A percentile compares a stretch with the other conserved stretches of the same genome.
Conservation (phyloP, 106 monocot genomes). For the Chionographis japonica region DNA sequence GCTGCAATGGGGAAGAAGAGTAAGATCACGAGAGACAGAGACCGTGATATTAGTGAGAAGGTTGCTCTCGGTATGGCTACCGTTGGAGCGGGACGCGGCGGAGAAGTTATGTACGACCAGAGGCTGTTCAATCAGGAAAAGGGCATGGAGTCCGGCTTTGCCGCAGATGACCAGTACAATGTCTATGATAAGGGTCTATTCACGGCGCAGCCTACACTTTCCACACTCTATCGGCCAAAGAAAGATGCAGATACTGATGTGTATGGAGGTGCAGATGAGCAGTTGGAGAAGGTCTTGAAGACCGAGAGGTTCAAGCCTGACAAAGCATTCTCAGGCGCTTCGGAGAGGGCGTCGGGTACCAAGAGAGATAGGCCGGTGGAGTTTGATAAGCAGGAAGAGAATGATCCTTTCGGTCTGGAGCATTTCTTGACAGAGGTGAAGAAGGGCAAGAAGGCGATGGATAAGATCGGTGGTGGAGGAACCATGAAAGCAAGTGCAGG, state of each 20-base stretch:
- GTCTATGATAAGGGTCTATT: conserved; percentile 91
- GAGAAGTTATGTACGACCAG: conserved; percentile 95
- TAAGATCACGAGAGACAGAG: too few relatives aligned
- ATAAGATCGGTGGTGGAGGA: conserved; percentile 93
- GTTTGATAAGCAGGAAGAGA: conserved; percentile 93
- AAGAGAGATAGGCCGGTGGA: conserved; percentile 90
- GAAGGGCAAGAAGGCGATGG: conserved; percentile 95
- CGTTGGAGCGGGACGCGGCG: conserved; percentile 50
- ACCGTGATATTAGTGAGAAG: conserved; percentile 92
- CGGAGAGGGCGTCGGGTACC: conserved; percentile 58
- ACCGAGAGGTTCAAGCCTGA: conserved; percentile 95
- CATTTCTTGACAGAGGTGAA: conserved; percentile 98
- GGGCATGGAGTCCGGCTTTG: conserved; percentile 96
- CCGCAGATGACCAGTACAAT: conserved; percentile 90
- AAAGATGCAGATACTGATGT: conserved; percentile 78
- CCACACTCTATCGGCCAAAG: conserved; percentile 88
- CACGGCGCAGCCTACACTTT: conserved; percentile 88
- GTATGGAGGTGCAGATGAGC: conserved; percentile 91
- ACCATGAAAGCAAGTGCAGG: conserved; percentile 97
- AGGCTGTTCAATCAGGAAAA: conserved; percentile 98
- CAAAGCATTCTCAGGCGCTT: conserved; percentile 76
- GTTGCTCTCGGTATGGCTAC: conserved; percentile 95
- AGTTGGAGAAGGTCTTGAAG: conserved; percentile 86
- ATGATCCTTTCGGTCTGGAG: conserved; percentile 88
- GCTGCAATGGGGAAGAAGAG: too few relatives aligned